Evolutionary conservation across 2,329 filamentous ascomycete species (phyloP).

Genomic region (Aspergillus awamori): DNA sequence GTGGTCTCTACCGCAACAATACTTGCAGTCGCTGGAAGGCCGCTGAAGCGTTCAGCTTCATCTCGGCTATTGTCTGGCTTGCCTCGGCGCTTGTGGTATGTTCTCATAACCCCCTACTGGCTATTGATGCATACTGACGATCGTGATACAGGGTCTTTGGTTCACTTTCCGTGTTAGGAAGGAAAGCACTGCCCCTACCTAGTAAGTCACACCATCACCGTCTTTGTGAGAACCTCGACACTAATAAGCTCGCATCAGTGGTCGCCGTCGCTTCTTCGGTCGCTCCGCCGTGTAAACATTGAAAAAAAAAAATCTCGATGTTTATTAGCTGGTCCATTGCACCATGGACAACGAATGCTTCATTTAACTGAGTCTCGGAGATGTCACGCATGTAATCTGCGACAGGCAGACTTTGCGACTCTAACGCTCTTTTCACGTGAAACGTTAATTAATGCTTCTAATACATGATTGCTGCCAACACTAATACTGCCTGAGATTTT

Average conservation of each 20-base stretch:
- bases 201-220: slow-evolving; percentile 24
- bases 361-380: not conserved
- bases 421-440: not conserved
- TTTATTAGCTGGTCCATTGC: not conserved
- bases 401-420: not conserved
- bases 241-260: slow-evolving; percentile 1
- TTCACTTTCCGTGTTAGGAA: slow-evolving; percentile 36
- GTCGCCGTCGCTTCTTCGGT: slow-evolving; percentile 14
- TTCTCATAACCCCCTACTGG: slow-evolving; percentile 3
- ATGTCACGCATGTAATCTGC: not conserved
- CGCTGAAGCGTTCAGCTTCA: slow-evolving; percentile 70
- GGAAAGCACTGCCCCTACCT: slow-evolving; percentile 18
- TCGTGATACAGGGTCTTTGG: slow-evolving; percentile 34
- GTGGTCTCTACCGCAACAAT: slow-evolving; percentile 52
- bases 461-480: not conserved
- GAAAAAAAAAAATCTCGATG: not conserved
- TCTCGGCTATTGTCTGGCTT: slow-evolving; percentile 72
- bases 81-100: slow-evolving; percentile 61
- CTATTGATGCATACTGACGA: slow-evolving; percentile 15
- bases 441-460: not conserved
- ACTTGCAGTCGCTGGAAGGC: slow-evolving; percentile 72
- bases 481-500: not conserved
- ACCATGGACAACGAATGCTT: not conserved
- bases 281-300: slow-evolving; percentile 16
- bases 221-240: not conserved